These are phyloP conservation scores for Capsicum chinense DNA, from an alignment of 257 asterid genomes.

Conservation along the genomic window DNA sequence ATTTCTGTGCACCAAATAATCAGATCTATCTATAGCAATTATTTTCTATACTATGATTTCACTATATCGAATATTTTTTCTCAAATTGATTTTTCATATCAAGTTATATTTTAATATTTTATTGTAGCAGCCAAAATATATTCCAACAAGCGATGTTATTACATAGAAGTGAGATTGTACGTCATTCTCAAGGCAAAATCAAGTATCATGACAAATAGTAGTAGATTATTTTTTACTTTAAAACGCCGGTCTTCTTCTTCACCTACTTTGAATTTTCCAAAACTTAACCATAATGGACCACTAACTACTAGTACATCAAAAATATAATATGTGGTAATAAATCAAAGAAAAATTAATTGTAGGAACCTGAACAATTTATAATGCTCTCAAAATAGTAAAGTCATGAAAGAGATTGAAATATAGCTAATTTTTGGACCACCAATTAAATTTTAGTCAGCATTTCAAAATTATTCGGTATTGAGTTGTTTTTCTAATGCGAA, in stretches of 20 bases:
- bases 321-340: neutral
- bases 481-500: no score
- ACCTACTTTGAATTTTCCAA: neutral
- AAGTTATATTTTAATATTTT: no score
- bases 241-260: neutral
- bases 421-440: no score
- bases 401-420: no score
- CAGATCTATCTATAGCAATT: neutral
- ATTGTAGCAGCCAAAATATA: neutral
- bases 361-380: neutral
- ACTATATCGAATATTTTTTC: no score
- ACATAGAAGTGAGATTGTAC: neutral
- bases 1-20: neutral
- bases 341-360: neutral
- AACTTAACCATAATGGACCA: slow-evolving; percentile 3
- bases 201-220: neutral
- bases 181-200: neutral
- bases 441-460: no score
- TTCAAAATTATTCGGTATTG: no score
- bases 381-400: neutral
- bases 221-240: neutral
- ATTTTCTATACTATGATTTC: no score
- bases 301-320: neutral
- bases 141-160: neutral
- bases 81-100: no score